Base-by-base conservation (phyloP, 352 stramenopile genomes). In the Globisporangium iwayamae region DNA sequence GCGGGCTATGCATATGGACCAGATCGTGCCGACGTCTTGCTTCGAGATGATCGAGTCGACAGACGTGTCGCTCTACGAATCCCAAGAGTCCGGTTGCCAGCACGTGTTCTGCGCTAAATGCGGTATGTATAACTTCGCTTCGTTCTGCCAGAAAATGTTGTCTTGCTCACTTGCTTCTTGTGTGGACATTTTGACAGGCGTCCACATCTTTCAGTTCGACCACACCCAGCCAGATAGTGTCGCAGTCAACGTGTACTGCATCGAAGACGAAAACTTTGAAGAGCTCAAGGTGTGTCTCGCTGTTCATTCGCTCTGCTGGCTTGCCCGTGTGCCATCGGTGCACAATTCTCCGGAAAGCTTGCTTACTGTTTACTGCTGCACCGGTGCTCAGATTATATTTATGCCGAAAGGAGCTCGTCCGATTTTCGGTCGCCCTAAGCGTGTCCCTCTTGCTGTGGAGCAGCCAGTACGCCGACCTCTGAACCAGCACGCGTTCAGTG, bases 151-250 rank as follows among this genome's bases (percentile, higher is more conserved):
- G n/a, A 46, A n/a, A 9, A 16, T 25, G 4, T 14, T 41, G 11
- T 58, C 6, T 39, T 46, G 30, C n/a, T 48, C 59, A 55, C 4
- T 28, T 63, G 52, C 38, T 46, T 52, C 16, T 47, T 30, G 36
- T 34, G 54, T 58, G 18, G 32, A 4, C 18, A 41, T 28, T 1
- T 39, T 14, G 47, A 41, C 58, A 89, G 79, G 82, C 52, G 85
- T 94, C 66, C 85, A 94, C 65, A 89, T 94, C 60, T 94, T 94
- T 66, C 85, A 94, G 57, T 92, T 92, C 52, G 85, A 94, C 53
- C 78, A 84, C 64, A 81, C 73, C 7, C 74, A 89, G 39, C 76
- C 83, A 30, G 83, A 92, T 51, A 76, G 72, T 22, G 73, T 94
- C 36, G 85, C 81, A 32, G 81, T 94, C 20, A 94, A 94, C 51